phyloP scores from a whole-genome alignment of 345 rosid genomes.

The Zanthoxylum bungeanum region DNA sequence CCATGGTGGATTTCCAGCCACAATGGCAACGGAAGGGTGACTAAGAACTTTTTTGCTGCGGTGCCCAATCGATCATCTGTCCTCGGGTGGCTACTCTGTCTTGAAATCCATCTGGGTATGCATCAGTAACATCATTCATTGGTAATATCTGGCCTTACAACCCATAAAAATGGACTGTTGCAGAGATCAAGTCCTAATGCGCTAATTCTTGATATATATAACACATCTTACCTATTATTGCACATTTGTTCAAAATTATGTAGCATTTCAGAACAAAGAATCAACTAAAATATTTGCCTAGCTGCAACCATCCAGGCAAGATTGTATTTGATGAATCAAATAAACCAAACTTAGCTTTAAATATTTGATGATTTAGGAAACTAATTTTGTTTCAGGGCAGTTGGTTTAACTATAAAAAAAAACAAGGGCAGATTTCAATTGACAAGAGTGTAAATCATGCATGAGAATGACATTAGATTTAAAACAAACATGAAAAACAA shows the following conservation, averaged over 20 bases:
- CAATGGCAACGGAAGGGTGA: slow-evolving; percentile 37
- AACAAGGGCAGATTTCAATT: too few relatives aligned
- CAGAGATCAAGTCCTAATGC: slow-evolving; percentile 27
- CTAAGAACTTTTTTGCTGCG: slow-evolving; percentile 35
- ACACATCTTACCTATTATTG: too few relatives aligned
- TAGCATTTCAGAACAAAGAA: too few relatives aligned
- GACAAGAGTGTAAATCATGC: too few relatives aligned
- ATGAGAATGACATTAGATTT: not conserved
- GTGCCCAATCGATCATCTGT: slow-evolving; percentile 33
- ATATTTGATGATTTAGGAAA: not conserved
- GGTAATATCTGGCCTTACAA: slow-evolving; percentile 6
- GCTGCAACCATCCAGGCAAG: too few relatives aligned
- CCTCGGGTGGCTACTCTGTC: not conserved
- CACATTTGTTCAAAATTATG: too few relatives aligned
- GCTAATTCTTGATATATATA: slow-evolving; percentile 7
- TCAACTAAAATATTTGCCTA: too few relatives aligned
- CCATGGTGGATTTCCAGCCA: slow-evolving; percentile 62
- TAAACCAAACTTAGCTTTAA: not conserved
- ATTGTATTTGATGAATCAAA: slow-evolving; percentile 21
- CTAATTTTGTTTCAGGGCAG: too few relatives aligned
- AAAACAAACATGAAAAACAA: not conserved
- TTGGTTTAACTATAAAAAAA: too few relatives aligned
- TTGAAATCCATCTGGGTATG: slow-evolving; percentile 7
- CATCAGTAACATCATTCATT: not conserved
- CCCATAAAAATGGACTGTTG: slow-evolving; percentile 9